Base-by-base conservation (phyloP, 2,329 filamentous ascomycete genomes). In the Aspergillus tamarii region DNA sequence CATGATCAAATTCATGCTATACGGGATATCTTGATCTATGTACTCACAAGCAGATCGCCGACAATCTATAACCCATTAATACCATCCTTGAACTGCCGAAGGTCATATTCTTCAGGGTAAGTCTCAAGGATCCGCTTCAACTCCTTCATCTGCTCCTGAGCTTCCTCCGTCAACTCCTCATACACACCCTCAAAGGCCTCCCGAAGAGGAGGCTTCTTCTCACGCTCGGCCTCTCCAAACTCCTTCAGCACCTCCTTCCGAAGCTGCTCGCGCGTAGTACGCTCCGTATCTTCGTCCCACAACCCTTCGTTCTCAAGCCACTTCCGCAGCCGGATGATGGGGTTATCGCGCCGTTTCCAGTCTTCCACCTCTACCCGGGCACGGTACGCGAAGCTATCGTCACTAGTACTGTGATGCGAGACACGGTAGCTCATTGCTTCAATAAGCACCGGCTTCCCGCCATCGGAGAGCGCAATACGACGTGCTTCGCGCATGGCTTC, bases 351-450 rank as follows among this genome's bases (percentile, higher is more conserved):
- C 0, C 93, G 78, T 78, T 96, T 96, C 93, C 93, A 97, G 76
- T 96, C 92, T 75, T 97, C 91, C 9, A 99, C 95, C 74, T 99
- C 95, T 0, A 97, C 89, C 30, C 91, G 88, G 1, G 94, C 93
- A 10, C 95, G 91, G 81, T 99, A 99, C 0, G 95, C 95, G 73
- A 97, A 99, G 30, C 91, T 95, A 80, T 99, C 95, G 74, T 99
- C 95, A 0, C 91, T 95, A 0, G 95, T 99, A 78, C 93, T 97
- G 81, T 99, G 95, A 76, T 99, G 93, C 8, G 92, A 94, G 50
- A 98, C 94, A n/a, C 95, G 93, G 80, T 99, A 99, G 28, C 92
- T 94, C 92, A 99, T 96, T 61, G 93, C 93, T 80, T 99, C 95
- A 46, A 99, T 90, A 9, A 99, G 82, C 0, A 99, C 87, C 0